phyloP scores from a whole-genome alignment of 805 yeast species.

The Maudiozyma barnettii region DNA sequence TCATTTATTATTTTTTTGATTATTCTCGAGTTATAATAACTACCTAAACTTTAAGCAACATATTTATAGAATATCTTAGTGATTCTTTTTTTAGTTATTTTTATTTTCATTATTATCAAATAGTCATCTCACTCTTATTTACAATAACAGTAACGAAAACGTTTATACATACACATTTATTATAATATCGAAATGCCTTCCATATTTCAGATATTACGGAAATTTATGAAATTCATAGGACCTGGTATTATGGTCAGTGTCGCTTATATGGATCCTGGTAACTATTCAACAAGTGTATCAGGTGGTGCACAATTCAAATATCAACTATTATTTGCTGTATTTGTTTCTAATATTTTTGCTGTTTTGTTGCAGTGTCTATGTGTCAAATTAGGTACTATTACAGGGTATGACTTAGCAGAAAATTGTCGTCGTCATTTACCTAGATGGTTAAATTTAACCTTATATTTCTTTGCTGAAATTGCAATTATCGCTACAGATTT shows the following conservation, averaged over 20 bases:
- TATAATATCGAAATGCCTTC: neutral
- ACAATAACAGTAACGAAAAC: neutral
- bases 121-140: neutral
- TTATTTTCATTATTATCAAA: neutral
- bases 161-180: neutral
- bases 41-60: too few relatives aligned
- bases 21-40: too few relatives aligned
- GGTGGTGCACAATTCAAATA: slow-evolving; percentile 82
- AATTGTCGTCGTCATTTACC: slow-evolving; percentile 75
- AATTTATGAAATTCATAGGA: slow-evolving; percentile 63
- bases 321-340: slow-evolving; percentile 66
- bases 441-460: slow-evolving; percentile 41
- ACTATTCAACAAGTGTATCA: slow-evolving; percentile 88
- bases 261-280: slow-evolving; percentile 97
- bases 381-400: slow-evolving; percentile 82
- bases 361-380: slow-evolving; percentile 79
- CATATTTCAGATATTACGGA: slow-evolving; percentile 17
- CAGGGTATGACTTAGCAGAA: slow-evolving; percentile 86
- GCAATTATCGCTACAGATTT: slow-evolving; percentile 89
- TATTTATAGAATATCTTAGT: too few relatives aligned
- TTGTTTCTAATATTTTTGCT: slow-evolving; percentile 78
- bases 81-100: neutral
- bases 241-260: slow-evolving; percentile 96
- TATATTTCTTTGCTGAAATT: slow-evolving; percentile 68
- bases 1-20: too few relatives aligned